Evolutionary conservation across 805 yeast species (phyloP).

Genomic region (Yamadazyma philogaea): DNA sequence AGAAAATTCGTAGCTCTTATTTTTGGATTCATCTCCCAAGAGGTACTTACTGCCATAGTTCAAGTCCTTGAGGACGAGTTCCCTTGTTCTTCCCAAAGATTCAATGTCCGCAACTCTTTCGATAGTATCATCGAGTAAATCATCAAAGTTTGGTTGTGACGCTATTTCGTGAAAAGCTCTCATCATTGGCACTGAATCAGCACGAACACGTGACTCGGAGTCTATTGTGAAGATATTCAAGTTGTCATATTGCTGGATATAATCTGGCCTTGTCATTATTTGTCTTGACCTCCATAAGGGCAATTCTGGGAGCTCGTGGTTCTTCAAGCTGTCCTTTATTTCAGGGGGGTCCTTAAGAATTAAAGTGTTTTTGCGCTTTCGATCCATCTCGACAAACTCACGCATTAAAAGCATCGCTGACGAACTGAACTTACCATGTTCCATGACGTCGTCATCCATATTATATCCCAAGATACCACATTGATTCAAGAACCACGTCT

Average conservation of each 20-base stretch:
- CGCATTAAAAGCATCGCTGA: constrained; percentile 72
- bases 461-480: constrained; percentile 72
- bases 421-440: constrained; percentile 69
- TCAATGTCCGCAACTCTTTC: constrained; percentile 74
- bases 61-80: constrained; percentile 68
- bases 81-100: constrained; percentile 73
- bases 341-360: constrained; percentile 32
- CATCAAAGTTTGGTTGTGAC: constrained; percentile 65
- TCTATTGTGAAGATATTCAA: constrained; percentile 78
- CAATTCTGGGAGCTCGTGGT: constrained; percentile 63
- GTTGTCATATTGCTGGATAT: constrained; percentile 70
- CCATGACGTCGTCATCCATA: constrained; percentile 91
- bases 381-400: constrained; percentile 69
- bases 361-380: constrained; percentile 27
- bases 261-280: constrained; percentile 82
- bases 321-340: constrained; percentile 19
- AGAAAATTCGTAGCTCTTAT: constrained; percentile 2
- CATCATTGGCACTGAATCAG: constrained; percentile 89
- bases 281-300: constrained; percentile 85
- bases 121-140: constrained; percentile 59
- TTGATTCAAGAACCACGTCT: constrained; percentile 81
- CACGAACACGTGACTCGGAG: constrained; percentile 65
- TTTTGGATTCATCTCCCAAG: constrained; percentile 14
- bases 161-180: constrained; percentile 80
- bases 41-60: constrained; percentile 47